Percentiles rank a stretch among this genome's conserved stretches.
Conservation (phyloP, 2,329 filamentous ascomycete genomes). For the Anisogramma anomala region DNA sequence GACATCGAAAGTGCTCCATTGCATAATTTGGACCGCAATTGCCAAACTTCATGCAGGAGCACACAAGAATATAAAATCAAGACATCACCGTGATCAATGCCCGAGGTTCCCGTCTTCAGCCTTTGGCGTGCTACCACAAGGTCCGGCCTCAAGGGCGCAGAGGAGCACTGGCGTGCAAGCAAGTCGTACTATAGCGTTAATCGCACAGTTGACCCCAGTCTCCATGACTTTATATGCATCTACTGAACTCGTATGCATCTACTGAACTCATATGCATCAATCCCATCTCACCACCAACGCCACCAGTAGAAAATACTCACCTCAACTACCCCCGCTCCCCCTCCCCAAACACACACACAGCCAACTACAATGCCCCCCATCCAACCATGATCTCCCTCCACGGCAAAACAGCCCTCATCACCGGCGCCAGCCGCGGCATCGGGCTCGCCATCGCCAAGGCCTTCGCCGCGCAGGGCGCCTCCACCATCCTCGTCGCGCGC, state of each 20-base stretch:
- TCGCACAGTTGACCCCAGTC: not conserved
- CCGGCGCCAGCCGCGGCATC: conserved; percentile 61
- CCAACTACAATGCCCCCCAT: not conserved
- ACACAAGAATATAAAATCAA: no score
- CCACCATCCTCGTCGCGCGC: conserved; percentile 50
- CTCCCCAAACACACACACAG: not conserved
- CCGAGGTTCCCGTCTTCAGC: no score
- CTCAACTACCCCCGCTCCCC: not conserved
- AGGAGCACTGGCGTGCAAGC: no score
- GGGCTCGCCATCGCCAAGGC: conserved; percentile 54
- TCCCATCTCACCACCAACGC: not conserved
- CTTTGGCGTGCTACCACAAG: no score
- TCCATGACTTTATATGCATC: not conserved
- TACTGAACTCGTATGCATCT: not conserved
- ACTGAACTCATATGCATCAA: not conserved
- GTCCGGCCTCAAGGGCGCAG: no score
- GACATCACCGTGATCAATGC: no score
- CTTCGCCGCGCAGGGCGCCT: conserved; percentile 52
- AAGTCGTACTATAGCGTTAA: no score
- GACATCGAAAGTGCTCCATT: not conserved
- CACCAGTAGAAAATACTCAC: no score
- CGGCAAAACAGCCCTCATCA: conserved; percentile 48
- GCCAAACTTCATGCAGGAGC: no score
- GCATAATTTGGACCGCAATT: no score
- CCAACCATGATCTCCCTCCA: conserved; percentile 26